Conservation (phyloP, 1,284 basidiomycete species). For the Phlebopus sp. region DNA sequence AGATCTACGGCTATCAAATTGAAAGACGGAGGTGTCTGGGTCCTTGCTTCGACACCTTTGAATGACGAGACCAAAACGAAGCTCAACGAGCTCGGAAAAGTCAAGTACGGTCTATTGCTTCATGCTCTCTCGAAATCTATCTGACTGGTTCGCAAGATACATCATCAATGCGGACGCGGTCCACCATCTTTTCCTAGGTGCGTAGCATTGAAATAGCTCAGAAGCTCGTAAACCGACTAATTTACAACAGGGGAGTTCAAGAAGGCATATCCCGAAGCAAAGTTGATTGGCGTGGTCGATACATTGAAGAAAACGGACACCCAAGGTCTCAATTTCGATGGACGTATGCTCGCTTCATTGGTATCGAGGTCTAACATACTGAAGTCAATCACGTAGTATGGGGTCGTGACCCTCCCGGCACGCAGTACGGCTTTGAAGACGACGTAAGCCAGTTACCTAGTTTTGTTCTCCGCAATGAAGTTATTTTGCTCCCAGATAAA, state of each 20-base stretch:
- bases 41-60: slow-evolving; percentile 83
- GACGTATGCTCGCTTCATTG: slow-evolving; percentile 44
- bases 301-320: slow-evolving; percentile 44
- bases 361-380: slow-evolving; percentile 3
- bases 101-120: slow-evolving; percentile 48
- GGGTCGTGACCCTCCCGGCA: slow-evolving; percentile 59
- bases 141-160: slow-evolving; percentile 41
- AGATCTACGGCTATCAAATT: slow-evolving; percentile 83
- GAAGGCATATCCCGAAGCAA: slow-evolving; percentile 74
- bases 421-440: slow-evolving; percentile 79
- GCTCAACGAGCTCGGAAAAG: slow-evolving; percentile 72
- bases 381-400: slow-evolving; percentile 44
- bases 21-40: slow-evolving; percentile 71
- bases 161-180: slow-evolving; percentile 64
- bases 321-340: slow-evolving; percentile 51
- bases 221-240: not conserved
- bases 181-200: slow-evolving; percentile 66
- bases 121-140: not conserved
- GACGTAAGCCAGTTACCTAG: slow-evolving; percentile 50
- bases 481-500: slow-evolving; percentile 46
- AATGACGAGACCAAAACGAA: slow-evolving; percentile 70
- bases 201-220: slow-evolving; percentile 15
- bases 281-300: slow-evolving; percentile 65
- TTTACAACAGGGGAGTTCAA: slow-evolving; percentile 58
- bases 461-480: not conserved